Evolutionary conservation across 108 stramenopile species (phyloP), one percentile per base, ranked within the genome.

Genomic region (Skeletonema potamos): DNA sequence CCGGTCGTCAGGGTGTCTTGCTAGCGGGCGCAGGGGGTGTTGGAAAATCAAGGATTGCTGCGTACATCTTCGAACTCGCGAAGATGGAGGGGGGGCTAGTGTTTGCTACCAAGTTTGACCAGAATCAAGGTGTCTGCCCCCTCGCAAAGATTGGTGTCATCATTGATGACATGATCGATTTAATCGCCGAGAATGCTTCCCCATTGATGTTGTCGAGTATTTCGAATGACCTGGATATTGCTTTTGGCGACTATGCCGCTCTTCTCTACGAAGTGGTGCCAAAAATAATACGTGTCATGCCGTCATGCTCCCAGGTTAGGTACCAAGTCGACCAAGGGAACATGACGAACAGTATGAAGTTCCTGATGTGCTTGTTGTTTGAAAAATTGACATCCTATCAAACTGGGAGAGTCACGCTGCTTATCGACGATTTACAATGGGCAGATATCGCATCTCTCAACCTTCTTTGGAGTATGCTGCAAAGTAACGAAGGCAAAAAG

Each of bases 91-190:
- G 29, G 27, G 75, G 71, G 10, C 56, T 66, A 12, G 56, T 72
- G 12, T 64, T 76, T 13, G 17, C 22, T 2, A 72, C 63, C 26
- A 76, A 76, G 43, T 76, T 76, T 37, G 75, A 76, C 27, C 70
- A 76, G 20, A 64, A 66, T 11, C 28, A 66, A 30, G 33, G 13
- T 54, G 22, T 51, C 58, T 46, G 36, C 4, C 75, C 75, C 15
- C 48, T 76, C 8, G 54, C 71, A 28, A 44, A 3, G 6, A 72
- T 76, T 27, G 12, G 46, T 28, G 51, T 17, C 41, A 24, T 73
- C 20, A 72, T 76, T 18, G 65, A 56, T 39, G 20, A 12, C 15
- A 27, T 72, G 51, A 66, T 64, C 36, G 71, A 72, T 55, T 18
- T 28, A 13, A 36, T 76, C 6, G 64, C 28, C 13, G 11, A 29